Percentiles rank a stretch among this genome's conserved stretches.
These are phyloP conservation scores for Candida qinlingensis DNA, from an alignment of 805 yeast species.

Conservation along the genomic window DNA sequence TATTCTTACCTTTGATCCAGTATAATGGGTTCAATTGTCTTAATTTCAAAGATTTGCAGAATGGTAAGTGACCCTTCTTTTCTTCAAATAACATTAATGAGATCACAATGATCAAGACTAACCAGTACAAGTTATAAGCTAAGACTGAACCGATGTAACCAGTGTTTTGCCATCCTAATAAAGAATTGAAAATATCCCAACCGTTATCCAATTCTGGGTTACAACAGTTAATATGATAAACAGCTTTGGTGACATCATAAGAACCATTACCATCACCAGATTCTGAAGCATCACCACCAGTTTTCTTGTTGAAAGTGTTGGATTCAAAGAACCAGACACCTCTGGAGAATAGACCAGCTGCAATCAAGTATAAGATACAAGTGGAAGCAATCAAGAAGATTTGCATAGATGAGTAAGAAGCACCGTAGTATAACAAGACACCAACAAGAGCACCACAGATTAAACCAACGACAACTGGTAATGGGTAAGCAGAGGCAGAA, in stretches of 20 bases:
- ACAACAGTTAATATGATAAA: constrained; percentile 98
- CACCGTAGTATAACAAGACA: constrained; percentile 68
- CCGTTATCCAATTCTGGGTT: constrained; percentile 89
- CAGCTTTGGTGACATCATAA: constrained; percentile 70
- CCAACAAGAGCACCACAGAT: constrained; percentile 77
- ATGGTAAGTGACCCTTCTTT: constrained; percentile 76
- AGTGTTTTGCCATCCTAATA: constrained; percentile 96
- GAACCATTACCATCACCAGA: constrained; percentile 94
- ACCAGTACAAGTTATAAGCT: constrained; percentile 87
- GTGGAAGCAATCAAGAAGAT: constrained; percentile 84
- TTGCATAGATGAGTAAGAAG: constrained; percentile 78
- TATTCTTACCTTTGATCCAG: constrained; percentile 63
- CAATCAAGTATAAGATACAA: constrained; percentile 78
- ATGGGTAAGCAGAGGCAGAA: constrained; percentile 74
- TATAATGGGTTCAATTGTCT: constrained; percentile 66
- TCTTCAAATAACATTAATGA: constrained; percentile 75
- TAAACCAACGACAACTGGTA: constrained; percentile 88
- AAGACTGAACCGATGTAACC: constrained; percentile 92
- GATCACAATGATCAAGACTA: constrained; percentile 51
- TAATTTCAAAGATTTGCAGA: constrained; percentile 43
- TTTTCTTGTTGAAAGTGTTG: constrained; percentile 51
- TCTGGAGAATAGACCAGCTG: constrained; percentile 91
- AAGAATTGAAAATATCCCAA: constrained; percentile 95
- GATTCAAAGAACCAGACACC: constrained; percentile 87
- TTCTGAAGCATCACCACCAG: constrained; percentile 96